Evolutionary conservation across 1,284 basidiomycete species (phyloP).

Genomic region (Rhodotorula sp.): DNA sequence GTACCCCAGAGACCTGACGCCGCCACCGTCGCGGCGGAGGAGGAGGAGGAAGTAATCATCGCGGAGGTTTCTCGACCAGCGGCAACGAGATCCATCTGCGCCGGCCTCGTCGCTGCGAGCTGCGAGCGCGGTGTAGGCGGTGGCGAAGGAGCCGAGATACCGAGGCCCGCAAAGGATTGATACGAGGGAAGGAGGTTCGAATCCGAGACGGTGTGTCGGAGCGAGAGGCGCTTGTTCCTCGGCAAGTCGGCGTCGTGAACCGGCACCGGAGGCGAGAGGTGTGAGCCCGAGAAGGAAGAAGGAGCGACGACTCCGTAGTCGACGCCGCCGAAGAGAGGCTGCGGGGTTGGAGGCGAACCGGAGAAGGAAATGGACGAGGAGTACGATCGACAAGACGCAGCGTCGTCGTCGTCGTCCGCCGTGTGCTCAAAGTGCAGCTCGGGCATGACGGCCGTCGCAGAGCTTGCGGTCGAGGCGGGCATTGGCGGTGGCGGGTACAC

Average conservation of each 20-base stretch:
- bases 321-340: not conserved
- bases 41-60: not conserved
- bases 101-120: not conserved
- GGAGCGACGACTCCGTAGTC: not conserved
- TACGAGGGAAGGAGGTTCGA: slow-evolving; percentile 13
- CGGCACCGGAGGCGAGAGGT: not conserved
- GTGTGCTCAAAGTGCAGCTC: not conserved
- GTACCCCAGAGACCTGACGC: slow-evolving; percentile 1
- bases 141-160: slow-evolving; percentile 11
- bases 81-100: too few species aligned
- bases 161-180: slow-evolving; percentile 13
- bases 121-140: not conserved
- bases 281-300: not conserved
- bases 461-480: not conserved
- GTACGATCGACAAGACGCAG: slow-evolving; percentile 10
- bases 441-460: not conserved
- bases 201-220: slow-evolving; percentile 17
- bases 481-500: not conserved
- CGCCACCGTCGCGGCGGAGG: not conserved
- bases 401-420: not conserved
- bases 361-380: slow-evolving; percentile 21
- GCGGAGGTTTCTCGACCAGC: too few species aligned
- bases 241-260: not conserved
- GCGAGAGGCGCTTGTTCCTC: slow-evolving; percentile 3
- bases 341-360: slow-evolving; percentile 9